Conservation (phyloP, 345 rosid species). For the Hirschfeldia incana region DNA sequence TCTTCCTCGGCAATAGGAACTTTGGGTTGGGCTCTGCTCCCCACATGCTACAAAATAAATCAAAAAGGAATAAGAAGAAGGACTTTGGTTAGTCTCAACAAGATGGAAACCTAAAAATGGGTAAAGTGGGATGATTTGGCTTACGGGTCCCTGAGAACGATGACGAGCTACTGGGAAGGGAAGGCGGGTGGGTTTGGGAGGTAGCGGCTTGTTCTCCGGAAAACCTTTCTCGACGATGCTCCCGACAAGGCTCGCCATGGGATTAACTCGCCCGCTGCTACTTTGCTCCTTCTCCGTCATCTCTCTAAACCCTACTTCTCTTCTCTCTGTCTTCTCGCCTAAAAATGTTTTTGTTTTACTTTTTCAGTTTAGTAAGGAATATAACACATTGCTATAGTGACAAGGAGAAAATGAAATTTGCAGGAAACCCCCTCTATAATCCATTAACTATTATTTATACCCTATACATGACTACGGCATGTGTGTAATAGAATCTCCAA, state of each 20-base stretch:
- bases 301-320: background rate
- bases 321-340: background rate
- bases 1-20: slow-evolving; percentile 3
- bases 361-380: too few species aligned
- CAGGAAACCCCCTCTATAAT: background rate
- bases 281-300: slow-evolving; percentile 16
- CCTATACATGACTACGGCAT: background rate
- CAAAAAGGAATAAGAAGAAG: background rate
- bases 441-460: background rate
- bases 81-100: background rate
- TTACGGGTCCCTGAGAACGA: slow-evolving; percentile 89
- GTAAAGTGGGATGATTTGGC: slow-evolving; percentile 20
- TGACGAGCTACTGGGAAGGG: slow-evolving; percentile 92
- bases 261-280: slow-evolving; percentile 7
- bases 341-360: background rate
- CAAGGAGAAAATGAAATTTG: background rate
- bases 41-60: slow-evolving; percentile 46
- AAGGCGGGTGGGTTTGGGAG: slow-evolving; percentile 61
- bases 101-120: background rate
- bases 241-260: slow-evolving; percentile 46
- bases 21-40: slow-evolving; percentile 22
- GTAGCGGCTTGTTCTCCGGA: slow-evolving; percentile 43
- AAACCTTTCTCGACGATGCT: slow-evolving; percentile 72
- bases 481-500: too few species aligned
- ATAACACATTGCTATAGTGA: background rate